Evolutionary conservation across 192 early-diverging fungal species (phyloP).

Genomic region (Backusella australiensis): DNA sequence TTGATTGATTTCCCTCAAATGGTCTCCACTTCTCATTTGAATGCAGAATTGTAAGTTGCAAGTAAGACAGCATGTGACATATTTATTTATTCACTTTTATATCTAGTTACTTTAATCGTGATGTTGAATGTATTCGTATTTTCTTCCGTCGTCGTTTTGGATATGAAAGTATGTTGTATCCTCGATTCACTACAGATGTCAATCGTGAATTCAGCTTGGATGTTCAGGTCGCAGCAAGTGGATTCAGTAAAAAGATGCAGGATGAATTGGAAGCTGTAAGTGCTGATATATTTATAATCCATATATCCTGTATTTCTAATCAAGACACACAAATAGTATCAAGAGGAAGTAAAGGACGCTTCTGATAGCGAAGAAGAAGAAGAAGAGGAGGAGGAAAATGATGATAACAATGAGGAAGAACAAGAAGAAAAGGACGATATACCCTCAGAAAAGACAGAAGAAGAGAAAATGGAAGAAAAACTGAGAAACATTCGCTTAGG

Average conservation of each 20-base stretch:
- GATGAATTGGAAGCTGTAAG: constrained; percentile 78
- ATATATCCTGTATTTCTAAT: background rate
- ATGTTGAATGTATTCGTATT: constrained; percentile 95
- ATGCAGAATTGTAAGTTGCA: constrained; percentile 77
- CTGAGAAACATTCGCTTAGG: constrained; percentile 28
- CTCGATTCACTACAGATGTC: constrained; percentile 80
- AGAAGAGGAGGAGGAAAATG: constrained; percentile 33
- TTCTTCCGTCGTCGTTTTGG: constrained; percentile 91
- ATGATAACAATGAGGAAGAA: constrained; percentile 25
- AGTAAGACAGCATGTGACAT: too few species aligned
- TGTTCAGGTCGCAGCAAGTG: constrained; percentile 95
- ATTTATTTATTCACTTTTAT: background rate
- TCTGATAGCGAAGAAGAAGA: constrained; percentile 25
- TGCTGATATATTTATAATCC: background rate
- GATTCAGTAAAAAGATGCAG: constrained; percentile 92
- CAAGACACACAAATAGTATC: constrained; percentile 14
- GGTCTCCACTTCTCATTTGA: constrained; percentile 95
- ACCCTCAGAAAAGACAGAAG: constrained; percentile 25
- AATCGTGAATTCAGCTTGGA: constrained; percentile 90
- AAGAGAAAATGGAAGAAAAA: constrained; percentile 18
- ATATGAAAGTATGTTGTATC: constrained; percentile 91
- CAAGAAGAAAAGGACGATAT: background rate
- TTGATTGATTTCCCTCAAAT: constrained; percentile 99
- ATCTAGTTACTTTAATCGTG: constrained; percentile 91
- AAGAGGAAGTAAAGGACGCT: constrained; percentile 25